phyloP scores from a whole-genome alignment of 306 rosid genomes.

The Rosa rugosa region DNA sequence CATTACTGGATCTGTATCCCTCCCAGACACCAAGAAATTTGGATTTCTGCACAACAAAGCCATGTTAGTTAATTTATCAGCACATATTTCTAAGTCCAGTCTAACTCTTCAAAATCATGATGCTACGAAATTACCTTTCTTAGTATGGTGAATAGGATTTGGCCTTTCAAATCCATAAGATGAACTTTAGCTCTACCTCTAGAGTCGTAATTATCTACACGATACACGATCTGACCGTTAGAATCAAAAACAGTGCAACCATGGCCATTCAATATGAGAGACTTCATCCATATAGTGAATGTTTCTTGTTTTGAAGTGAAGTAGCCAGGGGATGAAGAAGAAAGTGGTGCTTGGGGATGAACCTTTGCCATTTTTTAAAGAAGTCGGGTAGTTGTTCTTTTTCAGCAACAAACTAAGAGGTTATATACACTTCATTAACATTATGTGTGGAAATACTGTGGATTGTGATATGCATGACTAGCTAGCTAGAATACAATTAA shows the following conservation, averaged over 20 bases:
- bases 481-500: background rate
- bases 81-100: background rate
- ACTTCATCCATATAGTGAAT: constrained; percentile 82
- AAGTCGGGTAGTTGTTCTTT: background rate
- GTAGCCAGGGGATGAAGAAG: constrained; percentile 29
- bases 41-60: constrained; percentile 36
- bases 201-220: constrained; percentile 65
- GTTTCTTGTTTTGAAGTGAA: constrained; percentile 60
- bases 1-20: constrained; percentile 48
- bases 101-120: background rate
- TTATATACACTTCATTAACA: constrained; percentile 27
- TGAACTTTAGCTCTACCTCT: constrained; percentile 48
- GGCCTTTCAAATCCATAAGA: constrained; percentile 71
- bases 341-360: constrained; percentile 42
- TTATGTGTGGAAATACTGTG: background rate
- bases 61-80: background rate
- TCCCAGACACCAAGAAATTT: constrained; percentile 53
- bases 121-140: constrained; percentile 45
- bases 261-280: constrained; percentile 54
- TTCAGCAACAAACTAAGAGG: constrained; percentile 5
- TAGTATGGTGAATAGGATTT: constrained; percentile 48
- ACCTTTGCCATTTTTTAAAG: constrained; percentile 33
- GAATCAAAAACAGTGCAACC: constrained; percentile 76
- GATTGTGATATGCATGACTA: background rate
- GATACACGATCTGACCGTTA: constrained; percentile 53